Evolutionary conservation across 2,329 filamentous ascomycete genomes (phyloP).

Genomic region (Venturia nashicola): DNA sequence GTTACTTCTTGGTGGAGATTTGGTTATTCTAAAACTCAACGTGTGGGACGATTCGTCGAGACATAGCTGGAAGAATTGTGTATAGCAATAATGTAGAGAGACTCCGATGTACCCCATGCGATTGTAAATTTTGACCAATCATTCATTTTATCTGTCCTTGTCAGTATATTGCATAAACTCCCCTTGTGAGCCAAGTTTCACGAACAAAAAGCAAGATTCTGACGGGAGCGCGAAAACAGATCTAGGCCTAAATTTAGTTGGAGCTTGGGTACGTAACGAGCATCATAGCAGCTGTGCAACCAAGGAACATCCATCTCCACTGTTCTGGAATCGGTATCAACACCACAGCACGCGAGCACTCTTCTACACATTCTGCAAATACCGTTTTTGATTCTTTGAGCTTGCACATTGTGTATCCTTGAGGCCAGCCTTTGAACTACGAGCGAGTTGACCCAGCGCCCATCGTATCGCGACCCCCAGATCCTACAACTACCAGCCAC

Average conservation of each 20-base stretch:
- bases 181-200: too few relatives aligned
- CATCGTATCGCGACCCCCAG: too few relatives aligned
- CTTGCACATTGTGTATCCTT: too few relatives aligned
- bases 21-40: not conserved
- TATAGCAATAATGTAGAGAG: too few relatives aligned
- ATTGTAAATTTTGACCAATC: too few relatives aligned
- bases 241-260: not conserved
- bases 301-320: not conserved
- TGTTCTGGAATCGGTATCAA: not conserved
- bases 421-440: too few relatives aligned
- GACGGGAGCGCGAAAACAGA: not conserved
- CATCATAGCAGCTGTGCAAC: not conserved
- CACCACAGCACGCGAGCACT: not conserved
- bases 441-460: too few relatives aligned
- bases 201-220: not conserved
- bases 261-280: not conserved
- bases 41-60: not conserved
- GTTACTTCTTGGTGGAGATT: not conserved
- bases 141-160: too few relatives aligned
- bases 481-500: too few relatives aligned
- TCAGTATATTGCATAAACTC: too few relatives aligned
- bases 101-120: too few relatives aligned
- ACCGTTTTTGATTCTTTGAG: not conserved
- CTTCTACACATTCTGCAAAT: not conserved
- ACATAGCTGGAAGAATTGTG: not conserved